A percentile compares a stretch with the other conserved stretches of the same genome.
Conservation (phyloP, 768 basidiomycete species). For the Lactarius sanguifluus region DNA sequence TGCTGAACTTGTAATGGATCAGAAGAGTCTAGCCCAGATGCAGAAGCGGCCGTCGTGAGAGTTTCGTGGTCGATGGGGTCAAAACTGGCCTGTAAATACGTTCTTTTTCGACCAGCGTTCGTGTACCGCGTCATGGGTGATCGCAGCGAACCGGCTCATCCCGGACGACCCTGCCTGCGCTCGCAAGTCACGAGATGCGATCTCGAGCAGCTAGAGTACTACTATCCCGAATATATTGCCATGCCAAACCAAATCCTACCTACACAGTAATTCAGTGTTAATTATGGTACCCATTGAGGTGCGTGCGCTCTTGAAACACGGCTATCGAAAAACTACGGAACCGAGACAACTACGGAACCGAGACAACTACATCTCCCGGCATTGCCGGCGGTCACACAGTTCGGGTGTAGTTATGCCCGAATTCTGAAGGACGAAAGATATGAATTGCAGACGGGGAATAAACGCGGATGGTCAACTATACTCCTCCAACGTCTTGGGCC, state of each 20-base stretch:
- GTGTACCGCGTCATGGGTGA: conserved; percentile 68
- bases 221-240: too few species aligned
- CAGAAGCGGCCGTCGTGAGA: conserved; percentile 25
- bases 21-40: conserved; percentile 4
- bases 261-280: not conserved
- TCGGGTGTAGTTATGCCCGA: not conserved
- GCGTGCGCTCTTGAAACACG: not conserved
- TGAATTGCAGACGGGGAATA: not conserved
- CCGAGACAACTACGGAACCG: not conserved
- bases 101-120: conserved; percentile 71
- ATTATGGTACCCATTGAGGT: not conserved
- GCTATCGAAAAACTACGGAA: not conserved
- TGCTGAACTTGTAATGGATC: conserved; percentile 15
- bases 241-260: too few species aligned
- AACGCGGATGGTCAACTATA: not conserved
- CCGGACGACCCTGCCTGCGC: not conserved
- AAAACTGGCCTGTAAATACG: conserved; percentile 66
- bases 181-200: not conserved
- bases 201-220: too few species aligned
- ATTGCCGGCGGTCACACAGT: not conserved
- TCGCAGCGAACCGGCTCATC: not conserved
- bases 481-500: conserved; percentile 17
- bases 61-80: conserved; percentile 31
- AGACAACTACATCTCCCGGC: not conserved
- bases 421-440: not conserved